Evolutionary conservation across 495 filamentous ascomycete genomes (phyloP).

Genomic region (Xylaria castorea): DNA sequence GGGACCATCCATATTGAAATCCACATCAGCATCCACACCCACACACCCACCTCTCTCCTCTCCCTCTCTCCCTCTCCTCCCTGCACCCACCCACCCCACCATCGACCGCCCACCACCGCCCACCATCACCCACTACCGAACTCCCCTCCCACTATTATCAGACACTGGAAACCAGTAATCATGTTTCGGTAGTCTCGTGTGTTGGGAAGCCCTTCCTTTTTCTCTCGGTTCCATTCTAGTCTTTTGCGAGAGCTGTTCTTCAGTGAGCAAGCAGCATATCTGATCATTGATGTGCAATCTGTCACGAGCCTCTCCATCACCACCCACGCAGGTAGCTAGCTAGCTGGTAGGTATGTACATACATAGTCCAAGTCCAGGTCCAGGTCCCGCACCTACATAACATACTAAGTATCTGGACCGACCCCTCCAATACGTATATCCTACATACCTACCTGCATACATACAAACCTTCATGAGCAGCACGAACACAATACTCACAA

Average conservation of each 20-base stretch:
- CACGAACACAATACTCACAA: not conserved
- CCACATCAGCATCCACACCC: not conserved
- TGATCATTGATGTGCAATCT: conserved; percentile 9
- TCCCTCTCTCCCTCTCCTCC: not conserved
- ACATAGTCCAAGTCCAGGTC: not conserved
- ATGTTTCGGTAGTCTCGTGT: conserved; percentile 17
- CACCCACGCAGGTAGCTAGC: conserved; percentile 1
- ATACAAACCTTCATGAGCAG: not conserved
- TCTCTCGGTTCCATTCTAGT: not conserved
- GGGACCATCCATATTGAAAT: not conserved
- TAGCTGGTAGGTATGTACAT: not conserved
- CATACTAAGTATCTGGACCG: no score
- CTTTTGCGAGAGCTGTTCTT: not conserved
- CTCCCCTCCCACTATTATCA: conserved; percentile 7
- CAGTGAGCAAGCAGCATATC: not conserved
- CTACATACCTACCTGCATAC: not conserved
- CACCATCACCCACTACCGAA: not conserved
- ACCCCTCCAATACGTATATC: conserved; percentile 15
- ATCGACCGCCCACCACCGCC: not conserved
- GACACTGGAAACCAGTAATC: conserved; percentile 6
- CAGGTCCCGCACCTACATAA: conserved; percentile 10
- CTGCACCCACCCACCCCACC: not conserved
- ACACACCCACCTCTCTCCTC: not conserved
- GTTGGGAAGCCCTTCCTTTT: not conserved
- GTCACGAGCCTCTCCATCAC: conserved; percentile 1